Conservation (phyloP, 345 rosid genomes). For the Arabis alpina region DNA sequence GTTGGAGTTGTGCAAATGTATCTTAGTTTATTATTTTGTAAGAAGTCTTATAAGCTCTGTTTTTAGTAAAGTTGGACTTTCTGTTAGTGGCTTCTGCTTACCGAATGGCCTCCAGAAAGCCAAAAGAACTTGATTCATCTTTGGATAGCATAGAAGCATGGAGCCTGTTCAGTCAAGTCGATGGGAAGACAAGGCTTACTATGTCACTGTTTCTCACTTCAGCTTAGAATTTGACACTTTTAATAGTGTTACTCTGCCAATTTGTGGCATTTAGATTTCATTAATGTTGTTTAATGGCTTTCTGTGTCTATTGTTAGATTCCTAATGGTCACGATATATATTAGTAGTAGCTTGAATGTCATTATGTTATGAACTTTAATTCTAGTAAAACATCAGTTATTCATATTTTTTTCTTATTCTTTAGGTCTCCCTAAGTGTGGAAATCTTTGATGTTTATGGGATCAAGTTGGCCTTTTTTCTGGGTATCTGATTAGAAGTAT, state of each 20-base stretch:
- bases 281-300: background rate
- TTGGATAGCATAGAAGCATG: conserved; percentile 19
- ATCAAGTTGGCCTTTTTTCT: conserved; percentile 14
- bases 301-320: conserved; percentile 18
- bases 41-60: conserved; percentile 16
- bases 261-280: conserved; percentile 15
- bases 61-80: conserved; percentile 14
- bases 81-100: conserved; percentile 24
- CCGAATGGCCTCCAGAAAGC: conserved; percentile 16
- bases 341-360: conserved; percentile 20
- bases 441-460: conserved; percentile 8
- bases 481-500: conserved; percentile 52
- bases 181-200: conserved; percentile 12
- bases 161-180: conserved; percentile 12
- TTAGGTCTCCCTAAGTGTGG: conserved; percentile 2
- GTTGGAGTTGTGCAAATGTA: conserved; percentile 30
- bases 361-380: conserved; percentile 6
- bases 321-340: conserved; percentile 9
- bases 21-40: conserved; percentile 7
- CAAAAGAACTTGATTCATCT: conserved; percentile 3
- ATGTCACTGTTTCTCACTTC: conserved; percentile 9
- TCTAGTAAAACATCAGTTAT: background rate
- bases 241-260: conserved; percentile 1
- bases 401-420: background rate
- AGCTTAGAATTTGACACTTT: conserved; percentile 6